Evolutionary conservation across 805 yeast species (phyloP).

Genomic region (Yamadazyma kitorensis): DNA sequence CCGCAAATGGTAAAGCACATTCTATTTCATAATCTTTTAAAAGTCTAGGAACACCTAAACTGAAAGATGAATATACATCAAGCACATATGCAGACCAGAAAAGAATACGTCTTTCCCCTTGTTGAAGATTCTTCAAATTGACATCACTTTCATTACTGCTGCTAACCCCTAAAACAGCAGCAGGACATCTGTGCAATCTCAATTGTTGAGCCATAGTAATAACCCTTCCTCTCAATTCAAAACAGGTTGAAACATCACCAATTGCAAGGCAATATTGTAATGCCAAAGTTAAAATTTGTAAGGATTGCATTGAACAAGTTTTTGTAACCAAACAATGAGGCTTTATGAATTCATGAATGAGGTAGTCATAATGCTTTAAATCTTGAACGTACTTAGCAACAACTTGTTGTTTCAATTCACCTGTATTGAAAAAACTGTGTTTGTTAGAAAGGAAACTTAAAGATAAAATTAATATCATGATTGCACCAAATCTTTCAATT

Average conservation of each 20-base stretch:
- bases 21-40: slow-evolving; percentile 80
- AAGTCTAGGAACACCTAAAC: slow-evolving; percentile 79
- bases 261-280: slow-evolving; percentile 66
- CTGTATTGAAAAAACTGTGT: slow-evolving; percentile 19
- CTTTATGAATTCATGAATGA: slow-evolving; percentile 60
- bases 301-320: slow-evolving; percentile 60
- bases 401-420: slow-evolving; percentile 13
- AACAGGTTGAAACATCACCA: slow-evolving; percentile 72
- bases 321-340: slow-evolving; percentile 56
- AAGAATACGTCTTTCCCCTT: slow-evolving; percentile 75
- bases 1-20: slow-evolving; percentile 75
- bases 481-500: slow-evolving; percentile 56
- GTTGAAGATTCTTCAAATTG: slow-evolving; percentile 60
- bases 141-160: slow-evolving; percentile 22
- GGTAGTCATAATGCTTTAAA: slow-evolving; percentile 52
- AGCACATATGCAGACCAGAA: slow-evolving; percentile 83
- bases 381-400: slow-evolving; percentile 18
- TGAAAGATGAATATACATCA: slow-evolving; percentile 72
- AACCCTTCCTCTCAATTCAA: slow-evolving; percentile 71
- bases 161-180: slow-evolving; percentile 72
- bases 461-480: slow-evolving; percentile 46
- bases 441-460: slow-evolving; percentile 47
- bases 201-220: slow-evolving; percentile 83
- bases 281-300: slow-evolving; percentile 68
- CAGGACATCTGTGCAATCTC: slow-evolving; percentile 82